A percentile compares a stretch with the other conserved stretches of the same genome.
phyloP scores from a whole-genome alignment of 1,139 yeast species.

The Yamadazyma epiphylla region DNA sequence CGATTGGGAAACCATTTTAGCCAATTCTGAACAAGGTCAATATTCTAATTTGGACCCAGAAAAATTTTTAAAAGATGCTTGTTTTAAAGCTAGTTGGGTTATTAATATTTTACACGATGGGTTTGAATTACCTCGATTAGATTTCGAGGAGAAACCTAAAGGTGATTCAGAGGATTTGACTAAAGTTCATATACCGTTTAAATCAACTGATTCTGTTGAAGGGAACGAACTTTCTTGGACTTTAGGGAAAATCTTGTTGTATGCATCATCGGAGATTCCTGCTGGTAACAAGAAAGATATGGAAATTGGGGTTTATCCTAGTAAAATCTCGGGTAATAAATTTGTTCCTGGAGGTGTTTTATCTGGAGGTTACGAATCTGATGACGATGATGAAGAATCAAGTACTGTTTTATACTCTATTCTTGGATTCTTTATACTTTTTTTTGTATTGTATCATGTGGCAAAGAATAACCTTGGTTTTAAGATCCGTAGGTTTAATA shows the following conservation, averaged over 20 bases:
- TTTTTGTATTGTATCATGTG: constrained; percentile 9
- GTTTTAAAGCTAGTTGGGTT: constrained; percentile 84
- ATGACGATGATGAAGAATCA: constrained; percentile 17
- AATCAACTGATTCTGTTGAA: constrained; percentile 54
- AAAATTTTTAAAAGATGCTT: constrained; percentile 54
- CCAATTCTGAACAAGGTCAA: constrained; percentile 48
- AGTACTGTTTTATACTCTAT: constrained; percentile 8
- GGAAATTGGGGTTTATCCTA: constrained; percentile 52
- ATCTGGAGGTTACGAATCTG: constrained; percentile 13
- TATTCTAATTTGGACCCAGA: constrained; percentile 47
- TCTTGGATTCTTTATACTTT: constrained; percentile 16
- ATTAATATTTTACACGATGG: constrained; percentile 76
- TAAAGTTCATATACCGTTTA: constrained; percentile 50
- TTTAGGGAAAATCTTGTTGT: constrained; percentile 54
- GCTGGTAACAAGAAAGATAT: constrained; percentile 17
- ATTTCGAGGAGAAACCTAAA: constrained; percentile 35
- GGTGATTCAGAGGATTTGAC: constrained; percentile 18
- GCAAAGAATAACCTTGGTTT: constrained; percentile 6
- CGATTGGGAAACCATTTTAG: constrained; percentile 53
- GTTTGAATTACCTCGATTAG: constrained; percentile 65
- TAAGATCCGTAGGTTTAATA: constrained; percentile 12
- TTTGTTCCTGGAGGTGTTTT: constrained; percentile 36
- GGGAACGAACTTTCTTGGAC: constrained; percentile 70
- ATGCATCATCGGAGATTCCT: constrained; percentile 52
- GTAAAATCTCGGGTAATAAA: constrained; percentile 39